Evolutionary conservation across 2,329 filamentous ascomycete species (phyloP), one percentile per base, ranked within the genome.

Genomic region (Arthroderma sp.): DNA sequence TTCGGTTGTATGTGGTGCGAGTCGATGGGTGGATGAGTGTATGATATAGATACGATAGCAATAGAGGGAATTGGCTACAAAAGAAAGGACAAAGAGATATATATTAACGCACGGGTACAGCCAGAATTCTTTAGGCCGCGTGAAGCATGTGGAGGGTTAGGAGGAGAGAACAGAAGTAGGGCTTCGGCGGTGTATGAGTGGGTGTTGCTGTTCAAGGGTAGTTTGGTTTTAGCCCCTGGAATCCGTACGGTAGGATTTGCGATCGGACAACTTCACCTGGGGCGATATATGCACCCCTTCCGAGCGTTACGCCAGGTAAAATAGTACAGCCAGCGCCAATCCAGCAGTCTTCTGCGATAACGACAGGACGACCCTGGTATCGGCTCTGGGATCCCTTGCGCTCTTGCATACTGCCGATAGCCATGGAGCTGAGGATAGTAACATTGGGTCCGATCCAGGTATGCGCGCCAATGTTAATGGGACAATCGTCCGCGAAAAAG

Each of bases 401-500:
- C 51, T 76, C 73, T 59, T 82, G 78, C 29, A 82, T 78, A 58
- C 93, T 86, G 9, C 80, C 78, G 36, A 80, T 78, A 40, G 83
- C 72, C 36, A 78, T 82, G 31, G 81, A 78, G 10, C 83, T 87
- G 58, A 86, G 84, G 53, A 96, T 83, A 51, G 79, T 89, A 46
- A 95, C 89, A 53, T 88, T 86, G 0, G 86, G 83, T 2, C 86
- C 86, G 51, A 88, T 81, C 63, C 64, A 67, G 1, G 58, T 82
- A 55, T 66, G 68, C 49, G 85, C 77, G 2, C 88, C 88, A 56
- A 96, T 87, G 39, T 71, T 78, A 48, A 96, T 83, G 51, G 80
- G 74, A 59, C 81, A 83, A n/a, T 87, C 81, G 60, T 98, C 91
- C 45, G 88, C 78, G 57, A 96, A 82, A 28, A 80, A 81, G 63